Conservation (phyloP, 345 rosid species). For the Boechera divaricarpa region DNA sequence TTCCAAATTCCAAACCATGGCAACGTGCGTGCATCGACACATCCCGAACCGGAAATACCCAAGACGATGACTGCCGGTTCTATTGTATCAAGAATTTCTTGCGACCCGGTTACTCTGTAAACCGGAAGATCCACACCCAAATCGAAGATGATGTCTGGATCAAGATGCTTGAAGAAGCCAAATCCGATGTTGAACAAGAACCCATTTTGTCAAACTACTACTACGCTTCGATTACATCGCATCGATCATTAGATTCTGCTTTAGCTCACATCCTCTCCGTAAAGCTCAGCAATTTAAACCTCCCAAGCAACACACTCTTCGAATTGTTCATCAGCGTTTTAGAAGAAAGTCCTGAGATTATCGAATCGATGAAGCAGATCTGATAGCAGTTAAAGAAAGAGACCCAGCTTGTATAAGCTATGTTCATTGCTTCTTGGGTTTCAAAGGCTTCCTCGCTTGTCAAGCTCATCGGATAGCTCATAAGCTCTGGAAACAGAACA, state of each 20-base stretch:
- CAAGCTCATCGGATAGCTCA: slow-evolving; percentile 86
- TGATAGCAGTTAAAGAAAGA: slow-evolving; percentile 69
- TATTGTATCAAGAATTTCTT: slow-evolving; percentile 41
- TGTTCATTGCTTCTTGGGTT: slow-evolving; percentile 73
- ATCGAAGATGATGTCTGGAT: slow-evolving; percentile 56
- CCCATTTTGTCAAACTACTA: slow-evolving; percentile 71
- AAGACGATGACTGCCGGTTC: slow-evolving; percentile 46
- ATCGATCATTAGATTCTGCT: slow-evolving; percentile 60
- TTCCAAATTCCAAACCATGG: slow-evolving; percentile 52
- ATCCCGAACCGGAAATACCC: slow-evolving; percentile 45
- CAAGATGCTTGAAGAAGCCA: slow-evolving; percentile 71
- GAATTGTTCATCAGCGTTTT: slow-evolving; percentile 65
- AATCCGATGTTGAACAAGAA: slow-evolving; percentile 63
- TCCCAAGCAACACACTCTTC: slow-evolving; percentile 55
- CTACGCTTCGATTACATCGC: slow-evolving; percentile 62
- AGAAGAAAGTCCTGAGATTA: slow-evolving; percentile 54
- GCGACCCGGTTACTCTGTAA: slow-evolving; percentile 49
- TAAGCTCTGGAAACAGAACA: slow-evolving; percentile 66
- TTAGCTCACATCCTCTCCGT: slow-evolving; percentile 68
- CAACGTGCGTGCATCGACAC: slow-evolving; percentile 64
- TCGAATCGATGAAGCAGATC: slow-evolving; percentile 61
- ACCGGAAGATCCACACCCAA: slow-evolving; percentile 45
- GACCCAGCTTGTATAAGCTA: slow-evolving; percentile 87
- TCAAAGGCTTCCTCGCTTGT: slow-evolving; percentile 76
- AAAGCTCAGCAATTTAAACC: slow-evolving; percentile 62